Conservation (phyloP, 805 yeast genomes). For the Barnettozyma pratensis region DNA sequence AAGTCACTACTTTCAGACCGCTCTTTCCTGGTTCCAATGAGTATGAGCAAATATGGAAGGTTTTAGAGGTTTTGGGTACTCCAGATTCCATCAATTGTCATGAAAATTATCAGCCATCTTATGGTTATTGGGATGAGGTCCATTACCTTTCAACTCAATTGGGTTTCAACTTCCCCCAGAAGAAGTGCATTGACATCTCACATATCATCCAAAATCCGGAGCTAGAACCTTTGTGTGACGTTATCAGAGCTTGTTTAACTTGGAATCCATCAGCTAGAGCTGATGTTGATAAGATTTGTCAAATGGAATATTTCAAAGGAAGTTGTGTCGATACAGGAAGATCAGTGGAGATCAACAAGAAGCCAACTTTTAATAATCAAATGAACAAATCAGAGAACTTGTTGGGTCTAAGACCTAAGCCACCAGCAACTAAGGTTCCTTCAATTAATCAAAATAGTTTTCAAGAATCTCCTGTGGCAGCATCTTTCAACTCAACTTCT, state of each 20-base stretch:
- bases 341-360: not conserved
- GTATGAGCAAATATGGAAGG: constrained; percentile 70
- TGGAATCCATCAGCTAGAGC: constrained; percentile 80
- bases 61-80: constrained; percentile 65
- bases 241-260: constrained; percentile 47
- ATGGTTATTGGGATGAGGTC: constrained; percentile 75
- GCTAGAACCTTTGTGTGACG: constrained; percentile 30
- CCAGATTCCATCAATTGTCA: constrained; percentile 41
- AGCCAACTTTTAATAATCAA: constrained; percentile 2
- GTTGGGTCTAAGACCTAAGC: constrained; percentile 9
- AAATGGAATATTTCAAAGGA: constrained; percentile 49
- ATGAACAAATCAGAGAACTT: constrained; percentile 13
- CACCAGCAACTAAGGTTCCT: not conserved
- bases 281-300: constrained; percentile 42
- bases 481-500: constrained; percentile 5
- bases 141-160: constrained; percentile 42
- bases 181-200: constrained; percentile 44
- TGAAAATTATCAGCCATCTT: constrained; percentile 39
- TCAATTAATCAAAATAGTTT: not conserved
- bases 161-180: constrained; percentile 51
- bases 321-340: constrained; percentile 28
- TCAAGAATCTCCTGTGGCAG: not conserved
- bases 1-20: constrained; percentile 67
- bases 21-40: constrained; percentile 81
- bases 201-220: constrained; percentile 42